Evolutionary conservation across 345 rosid species (phyloP).

Genomic region (Brassica juncea): DNA sequence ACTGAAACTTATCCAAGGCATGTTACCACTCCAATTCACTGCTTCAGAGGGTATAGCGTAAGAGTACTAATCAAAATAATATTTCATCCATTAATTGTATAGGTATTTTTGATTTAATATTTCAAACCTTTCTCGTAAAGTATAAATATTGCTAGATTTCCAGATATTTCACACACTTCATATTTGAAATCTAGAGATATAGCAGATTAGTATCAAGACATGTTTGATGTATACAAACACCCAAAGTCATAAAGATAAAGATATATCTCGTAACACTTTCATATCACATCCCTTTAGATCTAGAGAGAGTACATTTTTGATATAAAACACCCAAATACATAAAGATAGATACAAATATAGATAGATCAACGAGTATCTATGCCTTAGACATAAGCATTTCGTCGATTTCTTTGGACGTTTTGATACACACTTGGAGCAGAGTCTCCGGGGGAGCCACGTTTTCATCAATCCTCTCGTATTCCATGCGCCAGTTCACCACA

Average conservation of each 20-base stretch:
- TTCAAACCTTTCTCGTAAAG: not conserved
- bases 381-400: not conserved
- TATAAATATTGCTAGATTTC: not conserved
- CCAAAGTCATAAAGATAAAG: not conserved
- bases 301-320: not conserved
- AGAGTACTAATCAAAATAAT: not conserved
- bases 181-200: not conserved
- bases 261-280: not conserved
- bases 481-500: not conserved
- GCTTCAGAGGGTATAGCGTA: not conserved
- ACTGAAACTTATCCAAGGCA: not conserved
- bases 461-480: not conserved
- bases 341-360: not conserved
- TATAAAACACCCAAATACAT: not conserved
- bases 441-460: not conserved
- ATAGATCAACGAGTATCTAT: not conserved
- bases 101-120: not conserved
- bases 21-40: not conserved
- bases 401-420: not conserved
- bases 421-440: not conserved
- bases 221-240: not conserved
- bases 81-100: not conserved
- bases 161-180: not conserved
- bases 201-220: not conserved
- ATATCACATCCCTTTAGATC: not conserved